A percentile compares a stretch with the other conserved stretches of the same genome.
These are phyloP conservation scores for Debaryomyces castellii DNA, from an alignment of 805 yeast genomes.

Conservation along the genomic window DNA sequence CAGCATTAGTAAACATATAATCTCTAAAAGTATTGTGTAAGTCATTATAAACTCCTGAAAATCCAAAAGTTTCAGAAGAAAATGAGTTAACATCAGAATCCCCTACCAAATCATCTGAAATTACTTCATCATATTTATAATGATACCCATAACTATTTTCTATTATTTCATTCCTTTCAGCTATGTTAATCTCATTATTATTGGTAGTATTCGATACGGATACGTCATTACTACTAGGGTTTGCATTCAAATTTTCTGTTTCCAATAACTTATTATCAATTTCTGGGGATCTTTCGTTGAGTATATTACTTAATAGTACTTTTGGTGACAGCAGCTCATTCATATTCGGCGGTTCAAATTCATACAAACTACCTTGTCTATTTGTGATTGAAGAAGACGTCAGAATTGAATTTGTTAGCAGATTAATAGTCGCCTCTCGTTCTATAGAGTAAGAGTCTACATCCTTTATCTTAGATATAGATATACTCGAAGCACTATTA, in stretches of 20 bases:
- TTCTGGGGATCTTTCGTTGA: neutral
- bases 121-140: neutral
- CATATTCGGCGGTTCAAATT: neutral
- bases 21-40: constrained; percentile 35
- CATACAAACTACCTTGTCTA: neutral
- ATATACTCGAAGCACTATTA: neutral
- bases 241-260: neutral
- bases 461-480: neutral
- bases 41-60: constrained; percentile 16
- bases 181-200: neutral
- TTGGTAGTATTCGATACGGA: neutral
- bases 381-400: neutral
- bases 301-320: neutral
- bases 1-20: constrained; percentile 37
- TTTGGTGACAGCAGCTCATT: neutral
- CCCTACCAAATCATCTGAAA: neutral
- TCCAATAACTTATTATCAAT: neutral
- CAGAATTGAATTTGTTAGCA: neutral
- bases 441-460: neutral
- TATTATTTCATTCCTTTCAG: neutral
- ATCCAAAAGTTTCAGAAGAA: neutral
- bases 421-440: neutral
- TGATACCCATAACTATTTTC: neutral
- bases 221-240: neutral
- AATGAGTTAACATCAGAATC: neutral